These are phyloP conservation scores for Medicago truncatula DNA, from an alignment of 306 rosid genomes.

Conservation along the genomic window DNA sequence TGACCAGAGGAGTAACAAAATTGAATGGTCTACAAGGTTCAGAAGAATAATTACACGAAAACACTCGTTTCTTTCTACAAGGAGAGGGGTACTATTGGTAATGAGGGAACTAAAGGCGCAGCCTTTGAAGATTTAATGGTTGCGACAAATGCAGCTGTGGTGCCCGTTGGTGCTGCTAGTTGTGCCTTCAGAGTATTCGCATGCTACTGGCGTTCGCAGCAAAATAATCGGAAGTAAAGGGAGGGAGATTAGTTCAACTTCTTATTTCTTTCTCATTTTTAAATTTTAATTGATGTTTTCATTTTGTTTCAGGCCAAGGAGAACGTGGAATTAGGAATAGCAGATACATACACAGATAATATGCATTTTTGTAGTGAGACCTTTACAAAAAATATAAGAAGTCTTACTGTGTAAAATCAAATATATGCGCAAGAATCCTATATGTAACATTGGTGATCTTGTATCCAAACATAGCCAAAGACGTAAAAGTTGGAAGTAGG, in stretches of 20 bases:
- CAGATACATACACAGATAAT: slow-evolving; percentile 42
- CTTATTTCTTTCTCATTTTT: slow-evolving; percentile 39
- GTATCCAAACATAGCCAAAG: too few relatives aligned
- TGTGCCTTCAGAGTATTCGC: slow-evolving; percentile 98
- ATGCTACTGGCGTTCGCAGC: slow-evolving; percentile 98
- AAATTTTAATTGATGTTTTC: slow-evolving; percentile 38
- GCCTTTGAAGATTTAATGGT: slow-evolving; percentile 61
- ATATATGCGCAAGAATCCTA: too few relatives aligned
- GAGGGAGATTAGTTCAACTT: slow-evolving; percentile 36
- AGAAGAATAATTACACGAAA: slow-evolving; percentile 65
- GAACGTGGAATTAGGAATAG: slow-evolving; percentile 72
- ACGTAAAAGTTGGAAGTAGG: too few relatives aligned
- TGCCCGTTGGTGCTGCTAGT: slow-evolving; percentile 97
- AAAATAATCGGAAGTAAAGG: slow-evolving; percentile 89
- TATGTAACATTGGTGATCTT: too few relatives aligned
- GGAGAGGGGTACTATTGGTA: slow-evolving; percentile 51
- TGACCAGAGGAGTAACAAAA: slow-evolving; percentile 50
- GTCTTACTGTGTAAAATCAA: too few relatives aligned
- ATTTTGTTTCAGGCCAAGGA: slow-evolving; percentile 90
- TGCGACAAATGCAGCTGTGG: slow-evolving; percentile 72
- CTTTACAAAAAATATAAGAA: too few relatives aligned
- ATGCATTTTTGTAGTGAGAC: neutral
- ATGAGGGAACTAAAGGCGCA: slow-evolving; percentile 37
- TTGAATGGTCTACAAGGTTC: slow-evolving; percentile 72
- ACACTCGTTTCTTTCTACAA: slow-evolving; percentile 66